Base-by-base conservation (phyloP, 179 eudicot species). In the Amaranthus tricolor region DNA sequence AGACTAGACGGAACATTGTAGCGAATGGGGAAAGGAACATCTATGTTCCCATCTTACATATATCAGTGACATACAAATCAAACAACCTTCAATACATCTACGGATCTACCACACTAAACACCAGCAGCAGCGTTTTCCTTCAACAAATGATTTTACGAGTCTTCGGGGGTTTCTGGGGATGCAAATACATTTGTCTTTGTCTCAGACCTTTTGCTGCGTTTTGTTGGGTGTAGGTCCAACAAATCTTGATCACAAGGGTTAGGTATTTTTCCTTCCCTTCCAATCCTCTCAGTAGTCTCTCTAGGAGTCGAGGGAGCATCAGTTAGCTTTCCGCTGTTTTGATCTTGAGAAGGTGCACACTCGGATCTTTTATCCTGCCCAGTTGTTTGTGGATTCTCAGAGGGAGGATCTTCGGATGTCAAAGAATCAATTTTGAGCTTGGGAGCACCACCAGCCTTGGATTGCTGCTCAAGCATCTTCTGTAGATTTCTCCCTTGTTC, bases 401-500 rank as follows among this genome's bases (percentile, higher is more conserved):
- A 56, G 44, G 77, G 56, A 68, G 89, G 72, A 14, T 73, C 84
- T 43, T 85, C 87, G 7, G 60, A 64, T 45, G 79, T 66, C 14
- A 82, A 78, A 55, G 85, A 65, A 63, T 81, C 78, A 40, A 74
- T 66, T 71, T 86, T 85, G 50, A 66, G 79, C 66, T 70, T 82
- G 68, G 82, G 80, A 40, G 77, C 84, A 31, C 40, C 40, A 9
- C 84, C 86, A 68, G 91, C 84, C 81, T 83, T 85, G 82, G 84
- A 81, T 79, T 91, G 97, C 79, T 88, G 86, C 78, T 92, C 96
- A 68, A 94, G 85, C 94, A 94, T 94, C 97, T 78, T 84, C 80
- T 94, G 96, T 70, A 94, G 94, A 79, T 83, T 84, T 78, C 73
- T 89, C 43, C 98, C 98, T 85, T 94, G 98, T 78, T 94, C 98